Evolutionary conservation across 805 yeast genomes (phyloP).

Genomic region (Ogataea philodendri): DNA sequence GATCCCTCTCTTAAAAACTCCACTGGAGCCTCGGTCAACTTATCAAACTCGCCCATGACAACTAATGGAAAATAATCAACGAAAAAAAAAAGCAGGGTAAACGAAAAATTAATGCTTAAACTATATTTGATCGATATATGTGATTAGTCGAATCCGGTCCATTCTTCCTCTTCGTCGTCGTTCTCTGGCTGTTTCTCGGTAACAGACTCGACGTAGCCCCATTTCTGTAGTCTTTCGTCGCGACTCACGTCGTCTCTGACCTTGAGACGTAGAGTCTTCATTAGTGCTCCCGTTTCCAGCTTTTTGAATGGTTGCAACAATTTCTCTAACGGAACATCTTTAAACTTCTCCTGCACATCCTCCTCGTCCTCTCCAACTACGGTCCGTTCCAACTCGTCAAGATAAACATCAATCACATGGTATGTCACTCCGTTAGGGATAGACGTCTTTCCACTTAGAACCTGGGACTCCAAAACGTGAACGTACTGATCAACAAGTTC

Average conservation of each 20-base stretch:
- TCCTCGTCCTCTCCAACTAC: slow-evolving; percentile 49
- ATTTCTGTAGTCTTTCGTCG: slow-evolving; percentile 59
- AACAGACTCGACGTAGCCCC: too few species aligned
- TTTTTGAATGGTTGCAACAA: slow-evolving; percentile 48
- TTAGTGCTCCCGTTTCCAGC: slow-evolving; percentile 46
- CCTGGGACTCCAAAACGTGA: slow-evolving; percentile 29
- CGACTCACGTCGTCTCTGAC: slow-evolving; percentile 63
- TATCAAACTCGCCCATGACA: slow-evolving; percentile 51
- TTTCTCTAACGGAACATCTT: slow-evolving; percentile 48
- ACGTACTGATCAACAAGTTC: slow-evolving; percentile 46
- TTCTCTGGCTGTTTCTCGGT: too few species aligned
- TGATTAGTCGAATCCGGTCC: slow-evolving; percentile 33
- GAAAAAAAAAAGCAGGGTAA: slow-evolving; percentile 15
- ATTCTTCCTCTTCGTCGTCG: slow-evolving; percentile 27
- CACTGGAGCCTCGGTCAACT: slow-evolving; percentile 79
- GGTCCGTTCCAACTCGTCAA: slow-evolving; percentile 79
- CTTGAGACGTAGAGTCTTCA: slow-evolving; percentile 64
- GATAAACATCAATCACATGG: slow-evolving; percentile 78
- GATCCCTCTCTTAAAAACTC: slow-evolving; percentile 91
- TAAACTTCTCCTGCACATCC: slow-evolving; percentile 40
- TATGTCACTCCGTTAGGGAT: slow-evolving; percentile 75
- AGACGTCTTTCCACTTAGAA: slow-evolving; percentile 54
- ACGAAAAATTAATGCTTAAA: slow-evolving; percentile 9
- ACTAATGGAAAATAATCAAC: slow-evolving; percentile 11
- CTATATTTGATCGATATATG: slow-evolving; percentile 5